Evolutionary conservation across 352 stramenopile species (phyloP), one percentile per base, ranked within the genome.

Genomic region (Nothophytophthora sp.): DNA sequence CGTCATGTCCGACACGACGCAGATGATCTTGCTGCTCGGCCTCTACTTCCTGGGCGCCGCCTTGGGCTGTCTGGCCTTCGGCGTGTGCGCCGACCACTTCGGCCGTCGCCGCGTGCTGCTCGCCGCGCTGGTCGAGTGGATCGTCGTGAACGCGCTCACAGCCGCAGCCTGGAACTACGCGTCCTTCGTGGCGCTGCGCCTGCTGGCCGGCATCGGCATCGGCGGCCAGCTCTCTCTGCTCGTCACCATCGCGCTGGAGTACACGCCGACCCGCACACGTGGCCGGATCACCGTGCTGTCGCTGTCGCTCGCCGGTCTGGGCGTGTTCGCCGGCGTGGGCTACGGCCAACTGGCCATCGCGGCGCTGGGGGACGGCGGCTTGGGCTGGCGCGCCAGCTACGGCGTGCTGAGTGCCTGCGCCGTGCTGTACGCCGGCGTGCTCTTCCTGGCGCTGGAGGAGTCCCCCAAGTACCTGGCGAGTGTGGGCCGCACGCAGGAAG

Each of bases 381-480:
- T 76, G 2, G 42, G 50, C 1, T 81, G 55, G 67, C 56, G 61
- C 55, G 32, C 39, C 7, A 55, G 49, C 12, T 67, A 67, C 39
- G 43, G 39, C 12, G 37, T 80, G 8, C 20, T 74, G 25, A 70
- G 67, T 51, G 66, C 55, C 23, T 50, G 67, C 18, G 56, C 60
- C 12, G 4, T 59, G 3, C 5, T 81, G 6, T 68, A 69, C 28
- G 19, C 65, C 5, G 43, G 57, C 0, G 27, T 67, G 24, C 34
- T 80, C 1, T 68, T 58, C 33, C 15, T 70, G 20, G 51, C 35
- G 8, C 46, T 90, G 22, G 57, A 67, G 15, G 81, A 92, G 33
- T 87, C 79, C 10, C 81, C 81, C 18, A 85, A 84, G 47, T 92
- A 84, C 48, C 60, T 92, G 15, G 81, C 73, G 5, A 81, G 69